Percentiles rank a stretch among this genome's conserved stretches.
These are phyloP conservation scores for Tricholoma flavovirens DNA, from an alignment of 768 basidiomycete species.

Conservation along the genomic window DNA sequence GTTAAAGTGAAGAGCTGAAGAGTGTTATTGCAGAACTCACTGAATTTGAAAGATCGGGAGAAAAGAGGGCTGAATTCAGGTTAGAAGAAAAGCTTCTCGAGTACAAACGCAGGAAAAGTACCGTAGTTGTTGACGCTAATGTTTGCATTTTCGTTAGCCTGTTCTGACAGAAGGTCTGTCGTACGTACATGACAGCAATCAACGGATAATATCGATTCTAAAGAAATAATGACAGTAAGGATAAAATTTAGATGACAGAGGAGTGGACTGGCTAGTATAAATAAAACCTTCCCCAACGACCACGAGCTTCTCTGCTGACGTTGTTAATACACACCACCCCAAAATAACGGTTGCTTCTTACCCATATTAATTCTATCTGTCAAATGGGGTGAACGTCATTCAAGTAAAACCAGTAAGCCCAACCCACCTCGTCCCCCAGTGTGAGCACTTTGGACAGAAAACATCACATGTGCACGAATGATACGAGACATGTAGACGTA, in stretches of 20 bases:
- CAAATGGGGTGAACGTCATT: conserved; percentile 1
- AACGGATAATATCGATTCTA: conserved; percentile 59
- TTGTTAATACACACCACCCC: background rate
- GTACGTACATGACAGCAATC: conserved; percentile 42
- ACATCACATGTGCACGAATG: background rate
- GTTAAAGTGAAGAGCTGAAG: conserved; percentile 1
- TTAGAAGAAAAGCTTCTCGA: background rate
- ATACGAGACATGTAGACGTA: conserved; percentile 21
- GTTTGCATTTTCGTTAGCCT: background rate
- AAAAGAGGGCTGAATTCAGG: conserved; percentile 35
- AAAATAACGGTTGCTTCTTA: conserved; percentile 16
- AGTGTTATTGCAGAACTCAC: conserved; percentile 23
- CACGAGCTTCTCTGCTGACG: conserved; percentile 41
- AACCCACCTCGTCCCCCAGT: conserved; percentile 44
- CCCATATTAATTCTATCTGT: conserved; percentile 54
- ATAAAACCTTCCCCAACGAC: conserved; percentile 50
- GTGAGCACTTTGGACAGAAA: conserved; percentile 36
- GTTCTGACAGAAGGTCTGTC: background rate
- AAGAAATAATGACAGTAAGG: background rate
- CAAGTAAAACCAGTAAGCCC: background rate
- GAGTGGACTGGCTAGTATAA: conserved; percentile 40
- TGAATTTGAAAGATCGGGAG: conserved; percentile 29
- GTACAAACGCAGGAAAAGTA: conserved; percentile 11
- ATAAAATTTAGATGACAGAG: background rate
- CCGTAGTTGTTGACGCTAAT: conserved; percentile 51